A percentile compares a stretch with the other conserved stretches of the same genome.
These are phyloP conservation scores for Picochlorum sp. DNA, from an alignment of 139 green algal species.

Conservation along the genomic window DNA sequence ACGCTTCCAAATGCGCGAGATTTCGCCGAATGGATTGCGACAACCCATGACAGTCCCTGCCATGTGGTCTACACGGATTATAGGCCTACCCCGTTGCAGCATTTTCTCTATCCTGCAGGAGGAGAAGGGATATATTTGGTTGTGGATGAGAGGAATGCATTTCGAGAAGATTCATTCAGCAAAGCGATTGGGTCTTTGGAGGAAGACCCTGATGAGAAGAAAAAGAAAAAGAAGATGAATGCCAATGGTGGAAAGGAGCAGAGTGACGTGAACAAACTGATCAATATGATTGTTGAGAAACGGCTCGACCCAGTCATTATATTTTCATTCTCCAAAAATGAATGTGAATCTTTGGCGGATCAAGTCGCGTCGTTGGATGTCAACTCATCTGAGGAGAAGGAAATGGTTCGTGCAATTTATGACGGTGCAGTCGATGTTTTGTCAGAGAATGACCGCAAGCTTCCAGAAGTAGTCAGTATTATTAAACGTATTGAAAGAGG, in stretches of 20 bases:
- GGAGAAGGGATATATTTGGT: slow-evolving; percentile 59
- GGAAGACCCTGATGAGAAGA: slow-evolving; percentile 14
- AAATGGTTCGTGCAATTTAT: slow-evolving; percentile 56
- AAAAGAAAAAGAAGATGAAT: slow-evolving; percentile 17
- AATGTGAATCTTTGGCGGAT: slow-evolving; percentile 52
- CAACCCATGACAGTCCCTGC: slow-evolving; percentile 42
- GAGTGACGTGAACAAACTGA: slow-evolving; percentile 38
- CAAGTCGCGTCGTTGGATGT: slow-evolving; percentile 31
- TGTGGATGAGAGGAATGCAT: slow-evolving; percentile 48
- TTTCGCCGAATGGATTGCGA: slow-evolving; percentile 73
- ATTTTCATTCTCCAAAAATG: slow-evolving; percentile 70
- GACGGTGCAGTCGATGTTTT: slow-evolving; percentile 53
- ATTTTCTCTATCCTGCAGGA: slow-evolving; percentile 67
- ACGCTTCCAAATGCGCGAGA: slow-evolving; percentile 74
- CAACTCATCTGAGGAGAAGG: slow-evolving; percentile 37
- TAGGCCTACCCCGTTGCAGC: slow-evolving; percentile 67
- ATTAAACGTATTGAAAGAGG: slow-evolving; percentile 54
- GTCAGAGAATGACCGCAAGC: slow-evolving; percentile 48
- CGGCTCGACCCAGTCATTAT: slow-evolving; percentile 81
- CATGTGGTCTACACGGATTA: slow-evolving; percentile 79
- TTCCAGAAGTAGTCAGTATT: slow-evolving; percentile 43
- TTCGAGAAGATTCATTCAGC: slow-evolving; percentile 63
- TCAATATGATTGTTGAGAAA: slow-evolving; percentile 77
- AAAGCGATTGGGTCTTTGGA: slow-evolving; percentile 46
- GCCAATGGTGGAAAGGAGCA: slow-evolving; percentile 10